Base-by-base conservation (phyloP, 306 rosid genomes). In the Sicyos edulis region DNA sequence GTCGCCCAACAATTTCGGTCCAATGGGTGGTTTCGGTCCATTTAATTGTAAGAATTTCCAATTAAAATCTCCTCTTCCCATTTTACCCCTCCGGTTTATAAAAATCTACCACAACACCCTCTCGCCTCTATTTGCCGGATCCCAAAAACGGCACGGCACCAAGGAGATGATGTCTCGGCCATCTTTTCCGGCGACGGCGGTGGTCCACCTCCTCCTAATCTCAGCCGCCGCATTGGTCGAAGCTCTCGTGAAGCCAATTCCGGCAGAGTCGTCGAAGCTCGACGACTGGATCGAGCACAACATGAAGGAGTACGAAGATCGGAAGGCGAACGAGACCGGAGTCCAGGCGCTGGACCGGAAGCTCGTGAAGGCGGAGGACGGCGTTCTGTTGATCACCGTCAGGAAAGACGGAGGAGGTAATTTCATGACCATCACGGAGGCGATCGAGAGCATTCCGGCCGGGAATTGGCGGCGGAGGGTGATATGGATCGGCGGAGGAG, bases 361-460 rank as follows among this genome's bases (percentile, higher is more conserved):
- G 0, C 44, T 26, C 12, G 17, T 10, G 7, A 14, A 21, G 24
- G 80, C 80, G 19, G 80, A 78, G 75, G 67, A 50, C 2, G 0
- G 34, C 5, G 24, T 12, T 1, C 76, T 40, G 54, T 12, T 82
- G 49, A 37, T 88, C 16, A 76, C 57, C 70, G 91, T 88, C 14
- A 69, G 76, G 1, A 32, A 60, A 17, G 89, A 86, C 71, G 89
- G 89, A 4, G 10, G 26, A 0, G 87, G 86, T 8, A 76, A 88
- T 44, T 86, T 86, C 76, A 77, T 21, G n/a, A 84, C 82, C 7
- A 80, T 84, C 24, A 74, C 76, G 0, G 78, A 63, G 2, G 88
- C 88, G 47, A 56, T 84, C 44, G 49, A 50, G 9, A 84, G 85
- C 82, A 72, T 84, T 19, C 85, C 85, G 0, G 10, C 42, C 0